phyloP scores from a whole-genome alignment of 2,329 filamentous ascomycete genomes.

The Aspergillus pseudoglaucus region DNA sequence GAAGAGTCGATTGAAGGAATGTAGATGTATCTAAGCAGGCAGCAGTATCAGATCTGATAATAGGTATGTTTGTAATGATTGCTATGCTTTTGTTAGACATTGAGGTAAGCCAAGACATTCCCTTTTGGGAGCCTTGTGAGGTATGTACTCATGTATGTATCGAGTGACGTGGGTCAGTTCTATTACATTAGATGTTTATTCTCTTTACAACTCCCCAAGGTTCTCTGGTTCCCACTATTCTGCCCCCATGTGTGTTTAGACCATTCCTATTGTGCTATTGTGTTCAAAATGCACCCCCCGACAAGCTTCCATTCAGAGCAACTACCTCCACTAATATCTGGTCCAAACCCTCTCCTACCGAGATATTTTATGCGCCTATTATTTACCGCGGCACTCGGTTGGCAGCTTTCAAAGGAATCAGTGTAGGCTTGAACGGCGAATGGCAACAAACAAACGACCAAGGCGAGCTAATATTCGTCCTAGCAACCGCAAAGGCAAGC shows the following conservation, averaged over 20 bases:
- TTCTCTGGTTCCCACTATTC: no score
- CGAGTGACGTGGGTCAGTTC: no score
- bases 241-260: neutral
- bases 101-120: no score
- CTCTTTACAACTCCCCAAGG: no score
- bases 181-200: no score
- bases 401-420: slow-evolving; percentile 55
- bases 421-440: slow-evolving; percentile 54
- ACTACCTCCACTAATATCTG: slow-evolving; percentile 65
- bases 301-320: slow-evolving; percentile 50
- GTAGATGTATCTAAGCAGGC: no score
- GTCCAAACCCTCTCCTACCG: slow-evolving; percentile 63
- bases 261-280: neutral
- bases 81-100: no score
- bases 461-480: slow-evolving; percentile 53
- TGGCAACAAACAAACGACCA: slow-evolving; percentile 63
- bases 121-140: no score
- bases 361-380: slow-evolving; percentile 55
- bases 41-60: no score
- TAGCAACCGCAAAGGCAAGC: slow-evolving; percentile 22
- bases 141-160: no score
- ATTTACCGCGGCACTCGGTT: slow-evolving; percentile 43
- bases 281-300: slow-evolving; percentile 18
- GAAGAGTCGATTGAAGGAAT: no score
- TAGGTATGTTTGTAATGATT: no score